These are phyloP conservation scores for Tetrapisispora taiwanensis DNA, from an alignment of 805 yeast species.

Conservation along the genomic window DNA sequence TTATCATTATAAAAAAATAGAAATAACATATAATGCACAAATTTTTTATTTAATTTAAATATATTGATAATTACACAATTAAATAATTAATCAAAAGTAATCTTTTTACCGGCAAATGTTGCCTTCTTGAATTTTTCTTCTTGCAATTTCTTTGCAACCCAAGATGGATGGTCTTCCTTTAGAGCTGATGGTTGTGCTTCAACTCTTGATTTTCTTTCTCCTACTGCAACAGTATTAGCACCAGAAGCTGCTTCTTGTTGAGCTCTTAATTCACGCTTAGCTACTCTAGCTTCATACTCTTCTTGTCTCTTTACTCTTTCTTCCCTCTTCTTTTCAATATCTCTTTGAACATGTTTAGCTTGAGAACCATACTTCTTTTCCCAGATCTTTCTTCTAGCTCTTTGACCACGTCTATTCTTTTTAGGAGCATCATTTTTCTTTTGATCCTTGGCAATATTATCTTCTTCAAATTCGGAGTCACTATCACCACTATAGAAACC, in stretches of 20 bases:
- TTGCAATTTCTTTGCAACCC: conserved; percentile 81
- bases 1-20: no score
- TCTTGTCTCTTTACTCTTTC: conserved; percentile 50
- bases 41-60: not conserved
- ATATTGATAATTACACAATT: not conserved
- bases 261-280: conserved; percentile 52
- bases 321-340: conserved; percentile 41
- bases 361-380: conserved; percentile 73
- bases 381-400: conserved; percentile 96
- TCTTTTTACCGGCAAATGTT: conserved; percentile 77
- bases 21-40: not conserved
- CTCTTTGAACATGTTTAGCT: conserved; percentile 76
- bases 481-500: conserved; percentile 83
- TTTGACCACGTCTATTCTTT: conserved; percentile 90
- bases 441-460: conserved; percentile 36
- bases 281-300: conserved; percentile 65
- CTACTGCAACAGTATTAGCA: conserved; percentile 8
- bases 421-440: conserved; percentile 36
- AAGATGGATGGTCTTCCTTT: conserved; percentile 74
- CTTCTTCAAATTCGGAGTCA: conserved; percentile 41
- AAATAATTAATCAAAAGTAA: conserved; percentile 46
- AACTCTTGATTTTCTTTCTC: conserved; percentile 6
- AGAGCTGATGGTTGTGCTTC: conserved; percentile 1
- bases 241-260: conserved; percentile 27
- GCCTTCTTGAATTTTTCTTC: conserved; percentile 55